Conservation (phyloP, 441 rosid species). For the Gossypium gossypioides region DNA sequence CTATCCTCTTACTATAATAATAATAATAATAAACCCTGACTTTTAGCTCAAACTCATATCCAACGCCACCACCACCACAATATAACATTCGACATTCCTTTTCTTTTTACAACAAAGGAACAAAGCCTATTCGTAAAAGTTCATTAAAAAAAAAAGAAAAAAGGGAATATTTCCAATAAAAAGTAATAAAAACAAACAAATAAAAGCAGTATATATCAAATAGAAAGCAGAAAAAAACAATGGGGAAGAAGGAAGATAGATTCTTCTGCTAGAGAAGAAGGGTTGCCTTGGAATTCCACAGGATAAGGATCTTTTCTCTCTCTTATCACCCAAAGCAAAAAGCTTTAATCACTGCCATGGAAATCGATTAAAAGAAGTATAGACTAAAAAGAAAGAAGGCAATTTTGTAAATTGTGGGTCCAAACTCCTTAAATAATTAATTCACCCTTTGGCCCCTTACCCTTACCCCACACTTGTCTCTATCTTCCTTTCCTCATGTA, state of each 20-base stretch:
- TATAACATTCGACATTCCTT: background rate
- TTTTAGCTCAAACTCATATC: slow-evolving; percentile 15
- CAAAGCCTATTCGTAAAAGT: background rate
- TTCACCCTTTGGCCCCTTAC: background rate
- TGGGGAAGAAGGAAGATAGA: slow-evolving; percentile 18
- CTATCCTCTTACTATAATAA: background rate
- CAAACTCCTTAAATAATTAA: slow-evolving; percentile 8
- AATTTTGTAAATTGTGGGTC: slow-evolving; percentile 15
- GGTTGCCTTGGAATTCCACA: slow-evolving; percentile 23
- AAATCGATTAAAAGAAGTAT: background rate
- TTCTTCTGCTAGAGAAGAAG: slow-evolving; percentile 30
- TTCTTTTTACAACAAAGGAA: background rate
- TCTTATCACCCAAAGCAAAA: background rate
- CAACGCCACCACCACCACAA: background rate
- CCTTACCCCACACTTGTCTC: background rate
- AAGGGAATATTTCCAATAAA: background rate
- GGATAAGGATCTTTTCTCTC: slow-evolving; percentile 13
- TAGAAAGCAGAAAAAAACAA: slow-evolving; percentile 13
- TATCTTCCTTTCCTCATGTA: background rate
- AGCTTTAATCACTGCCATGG: background rate
- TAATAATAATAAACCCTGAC: slow-evolving; percentile 4
- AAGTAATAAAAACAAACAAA: background rate
- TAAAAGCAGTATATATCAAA: background rate
- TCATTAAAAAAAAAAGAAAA: background rate
- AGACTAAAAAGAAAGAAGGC: too few species aligned